phyloP scores from a whole-genome alignment of 176 grass and related monocot species.

The Tillandsia leiboldiana region DNA sequence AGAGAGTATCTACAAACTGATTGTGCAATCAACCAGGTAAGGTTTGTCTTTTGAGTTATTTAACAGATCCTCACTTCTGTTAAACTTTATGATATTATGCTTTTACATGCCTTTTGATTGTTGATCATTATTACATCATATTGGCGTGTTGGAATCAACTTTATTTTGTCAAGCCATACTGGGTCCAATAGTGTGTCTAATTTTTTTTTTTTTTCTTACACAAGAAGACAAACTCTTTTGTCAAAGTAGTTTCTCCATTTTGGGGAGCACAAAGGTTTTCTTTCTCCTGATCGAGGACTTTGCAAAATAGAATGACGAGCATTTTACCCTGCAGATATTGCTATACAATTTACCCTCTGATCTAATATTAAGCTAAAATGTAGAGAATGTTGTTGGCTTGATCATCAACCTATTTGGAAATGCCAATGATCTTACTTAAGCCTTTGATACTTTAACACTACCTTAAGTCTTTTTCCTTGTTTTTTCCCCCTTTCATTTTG shows the following conservation, averaged over 20 bases:
- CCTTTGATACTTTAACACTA: background rate
- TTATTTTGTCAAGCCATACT: background rate
- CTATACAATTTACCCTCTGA: background rate
- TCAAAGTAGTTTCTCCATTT: background rate
- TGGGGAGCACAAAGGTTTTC: background rate
- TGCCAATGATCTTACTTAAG: background rate
- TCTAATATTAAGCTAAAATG: background rate
- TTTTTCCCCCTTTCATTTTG: background rate
- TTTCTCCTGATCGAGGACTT: background rate
- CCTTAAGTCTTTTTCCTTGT: too few relatives aligned
- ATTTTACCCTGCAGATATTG: background rate
- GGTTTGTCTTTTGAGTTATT: background rate
- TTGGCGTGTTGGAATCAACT: background rate
- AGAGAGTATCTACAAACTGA: slow-evolving; percentile 93
- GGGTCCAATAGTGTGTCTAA: background rate
- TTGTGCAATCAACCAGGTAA: slow-evolving; percentile 75
- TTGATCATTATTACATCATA: background rate
- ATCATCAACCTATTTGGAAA: background rate
- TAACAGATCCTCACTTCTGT: background rate
- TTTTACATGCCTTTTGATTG: background rate
- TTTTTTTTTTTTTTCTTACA: background rate
- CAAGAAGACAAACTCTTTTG: background rate
- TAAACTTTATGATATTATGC: background rate
- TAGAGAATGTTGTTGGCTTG: too few relatives aligned
- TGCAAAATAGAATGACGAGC: background rate